phyloP scores from a whole-genome alignment of 495 filamentous ascomycete species.

The Jackrogersella minutella region DNA sequence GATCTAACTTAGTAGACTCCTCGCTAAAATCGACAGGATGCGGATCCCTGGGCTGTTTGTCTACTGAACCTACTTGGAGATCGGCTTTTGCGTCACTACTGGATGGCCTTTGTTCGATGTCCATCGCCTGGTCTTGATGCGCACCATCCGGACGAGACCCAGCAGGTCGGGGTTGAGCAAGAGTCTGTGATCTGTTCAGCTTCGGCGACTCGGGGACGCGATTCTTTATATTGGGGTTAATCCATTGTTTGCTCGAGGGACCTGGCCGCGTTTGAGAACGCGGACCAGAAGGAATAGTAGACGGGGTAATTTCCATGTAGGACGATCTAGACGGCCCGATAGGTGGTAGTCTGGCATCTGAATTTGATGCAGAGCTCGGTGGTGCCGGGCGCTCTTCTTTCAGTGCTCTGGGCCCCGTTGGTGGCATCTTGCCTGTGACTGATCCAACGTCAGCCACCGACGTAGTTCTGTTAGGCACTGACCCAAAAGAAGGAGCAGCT shows the following conservation, averaged over 20 bases:
- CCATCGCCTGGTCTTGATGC: conserved; percentile 52
- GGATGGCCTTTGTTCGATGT: conserved; percentile 51
- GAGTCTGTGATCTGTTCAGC: conserved; percentile 51
- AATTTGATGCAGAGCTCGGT: conserved; percentile 39
- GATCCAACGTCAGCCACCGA: conserved; percentile 50
- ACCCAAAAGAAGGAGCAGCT: conserved; percentile 84
- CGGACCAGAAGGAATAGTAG: conserved; percentile 64
- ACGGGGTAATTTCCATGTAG: conserved; percentile 60
- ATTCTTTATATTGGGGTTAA: conserved; percentile 60
- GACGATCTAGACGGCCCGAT: conserved; percentile 58
- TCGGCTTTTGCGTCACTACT: conserved; percentile 58
- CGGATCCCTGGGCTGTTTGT: conserved; percentile 45
- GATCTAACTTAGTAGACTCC: conserved; percentile 43
- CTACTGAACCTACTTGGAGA: conserved; percentile 34
- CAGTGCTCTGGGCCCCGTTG: conserved; percentile 60
- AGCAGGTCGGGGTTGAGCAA: conserved; percentile 50
- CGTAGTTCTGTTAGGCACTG: conserved; percentile 57
- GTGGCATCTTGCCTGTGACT: conserved; percentile 56
- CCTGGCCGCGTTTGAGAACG: conserved; percentile 58
- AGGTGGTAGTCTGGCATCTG: conserved; percentile 50
- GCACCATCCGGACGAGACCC: conserved; percentile 51
- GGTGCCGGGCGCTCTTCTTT: conserved; percentile 56
- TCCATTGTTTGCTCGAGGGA: conserved; percentile 67
- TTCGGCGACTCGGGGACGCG: conserved; percentile 58
- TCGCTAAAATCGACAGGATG: conserved; percentile 49